Evolutionary conservation across 2,329 filamentous ascomycete species (phyloP).

Genomic region (Cordyceps cateniannulata): DNA sequence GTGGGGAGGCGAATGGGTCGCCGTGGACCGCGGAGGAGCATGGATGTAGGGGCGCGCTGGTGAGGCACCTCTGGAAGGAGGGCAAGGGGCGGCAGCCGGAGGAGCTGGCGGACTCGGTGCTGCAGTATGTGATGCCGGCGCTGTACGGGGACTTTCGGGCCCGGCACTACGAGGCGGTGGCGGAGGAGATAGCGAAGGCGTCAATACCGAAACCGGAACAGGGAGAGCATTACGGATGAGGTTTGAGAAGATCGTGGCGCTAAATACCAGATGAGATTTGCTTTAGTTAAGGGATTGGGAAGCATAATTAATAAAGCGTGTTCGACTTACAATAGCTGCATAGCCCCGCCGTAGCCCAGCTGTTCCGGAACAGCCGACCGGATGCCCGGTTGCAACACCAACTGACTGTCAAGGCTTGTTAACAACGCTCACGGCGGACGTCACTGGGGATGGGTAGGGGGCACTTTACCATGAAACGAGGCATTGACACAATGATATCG

Average conservation of each 20-base stretch:
- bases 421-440: too few relatives aligned
- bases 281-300: too few relatives aligned
- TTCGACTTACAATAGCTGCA: too few relatives aligned
- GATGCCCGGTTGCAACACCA: too few relatives aligned
- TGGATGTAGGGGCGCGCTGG: neutral
- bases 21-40: neutral
- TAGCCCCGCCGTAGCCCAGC: too few relatives aligned
- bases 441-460: too few relatives aligned
- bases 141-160: neutral
- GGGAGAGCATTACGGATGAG: neutral
- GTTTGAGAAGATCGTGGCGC: neutral
- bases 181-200: neutral
- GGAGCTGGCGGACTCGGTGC: neutral
- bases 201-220: neutral
- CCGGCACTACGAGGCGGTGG: neutral
- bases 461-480: too few relatives aligned
- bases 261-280: neutral
- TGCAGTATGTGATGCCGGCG: neutral
- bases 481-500: too few relatives aligned
- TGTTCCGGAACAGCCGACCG: too few relatives aligned
- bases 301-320: too few relatives aligned
- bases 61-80: neutral
- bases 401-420: too few relatives aligned
- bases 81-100: neutral
- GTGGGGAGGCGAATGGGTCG: constrained; percentile 4